Percentiles rank a stretch among this genome's conserved stretches.
phyloP scores from a whole-genome alignment of 208 protist species.

The Crithidia brevicula region DNA sequence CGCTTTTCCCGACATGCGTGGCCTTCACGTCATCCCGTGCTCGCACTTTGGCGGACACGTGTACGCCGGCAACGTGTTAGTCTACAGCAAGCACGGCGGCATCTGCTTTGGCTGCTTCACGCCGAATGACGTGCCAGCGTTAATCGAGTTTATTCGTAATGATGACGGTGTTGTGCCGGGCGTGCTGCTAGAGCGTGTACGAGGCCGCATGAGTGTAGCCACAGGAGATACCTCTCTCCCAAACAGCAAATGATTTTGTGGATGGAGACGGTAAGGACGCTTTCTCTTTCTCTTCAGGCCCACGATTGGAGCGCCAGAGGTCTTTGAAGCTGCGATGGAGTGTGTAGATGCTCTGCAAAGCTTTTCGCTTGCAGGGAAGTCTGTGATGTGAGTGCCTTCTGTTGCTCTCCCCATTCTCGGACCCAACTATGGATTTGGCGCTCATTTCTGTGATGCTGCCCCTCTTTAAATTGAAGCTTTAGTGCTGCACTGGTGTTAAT shows the following conservation, averaged over 20 bases:
- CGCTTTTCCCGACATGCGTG: not conserved
- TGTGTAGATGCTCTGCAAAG: too few species aligned
- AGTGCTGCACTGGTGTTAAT: too few species aligned
- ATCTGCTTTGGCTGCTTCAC: constrained; percentile 28
- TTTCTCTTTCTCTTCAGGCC: too few species aligned
- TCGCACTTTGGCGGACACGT: constrained; percentile 37
- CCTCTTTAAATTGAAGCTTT: too few species aligned
- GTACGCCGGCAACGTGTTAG: constrained; percentile 40
- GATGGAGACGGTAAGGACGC: not conserved
- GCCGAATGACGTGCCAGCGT: constrained; percentile 17
- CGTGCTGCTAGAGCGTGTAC: constrained; percentile 5
- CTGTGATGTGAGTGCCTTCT: too few species aligned
- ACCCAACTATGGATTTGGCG: too few species aligned
- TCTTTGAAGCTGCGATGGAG: not conserved
- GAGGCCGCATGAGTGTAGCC: constrained; percentile 1
- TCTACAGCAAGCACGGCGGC: constrained; percentile 29
- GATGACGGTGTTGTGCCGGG: constrained; percentile 13
- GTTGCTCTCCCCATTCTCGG: too few species aligned
- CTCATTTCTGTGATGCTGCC: too few species aligned
- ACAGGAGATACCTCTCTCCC: not conserved
- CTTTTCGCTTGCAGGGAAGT: too few species aligned
- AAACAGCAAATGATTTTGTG: not conserved
- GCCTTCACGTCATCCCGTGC: constrained; percentile 25
- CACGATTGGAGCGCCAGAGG: not conserved
- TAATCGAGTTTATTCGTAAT: constrained; percentile 1